These are phyloP conservation scores for Coemansia sp. DNA, from an alignment of 192 early-diverging fungal species.

Conservation along the genomic window DNA sequence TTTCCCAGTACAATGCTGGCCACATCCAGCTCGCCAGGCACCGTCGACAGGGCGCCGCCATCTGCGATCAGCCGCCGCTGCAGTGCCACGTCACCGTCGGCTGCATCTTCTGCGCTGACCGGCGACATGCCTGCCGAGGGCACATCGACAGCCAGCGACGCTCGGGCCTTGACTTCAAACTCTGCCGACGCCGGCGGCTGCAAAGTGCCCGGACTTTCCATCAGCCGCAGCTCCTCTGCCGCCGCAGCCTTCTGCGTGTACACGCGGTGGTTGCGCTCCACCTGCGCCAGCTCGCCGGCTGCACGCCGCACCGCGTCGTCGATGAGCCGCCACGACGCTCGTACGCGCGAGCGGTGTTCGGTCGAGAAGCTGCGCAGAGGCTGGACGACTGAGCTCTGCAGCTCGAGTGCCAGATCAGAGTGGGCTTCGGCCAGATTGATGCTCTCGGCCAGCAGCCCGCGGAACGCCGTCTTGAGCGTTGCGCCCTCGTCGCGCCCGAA, in stretches of 20 bases:
- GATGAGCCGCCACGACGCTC: conserved; percentile 50
- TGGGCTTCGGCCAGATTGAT: conserved; percentile 37
- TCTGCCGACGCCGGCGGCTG: conserved; percentile 20
- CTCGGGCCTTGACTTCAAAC: conserved; percentile 47
- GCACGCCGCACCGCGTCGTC: conserved; percentile 45
- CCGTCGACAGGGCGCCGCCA: conserved; percentile 21
- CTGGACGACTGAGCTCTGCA: conserved; percentile 43
- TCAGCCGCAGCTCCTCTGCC: conserved; percentile 42
- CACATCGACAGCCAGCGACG: conserved; percentile 9
- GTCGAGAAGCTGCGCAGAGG: conserved; percentile 47
- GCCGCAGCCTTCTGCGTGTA: conserved; percentile 51
- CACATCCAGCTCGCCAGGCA: conserved; percentile 39
- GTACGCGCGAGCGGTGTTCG: conserved; percentile 50
- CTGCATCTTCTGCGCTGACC: conserved; percentile 18
- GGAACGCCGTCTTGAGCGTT: conserved; percentile 51
- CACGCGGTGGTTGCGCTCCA: conserved; percentile 47
- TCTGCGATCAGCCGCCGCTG: conserved; percentile 30
- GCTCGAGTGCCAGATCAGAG: conserved; percentile 41
- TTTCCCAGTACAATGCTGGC: conserved; percentile 59
- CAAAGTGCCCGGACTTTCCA: conserved; percentile 17
- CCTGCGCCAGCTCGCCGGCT: conserved; percentile 40
- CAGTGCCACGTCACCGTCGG: conserved; percentile 28
- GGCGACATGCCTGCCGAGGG: neutral
- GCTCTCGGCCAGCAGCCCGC: conserved; percentile 49
- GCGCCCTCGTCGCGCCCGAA: conserved; percentile 56